phyloP scores from a whole-genome alignment of 2,329 filamentous ascomycete species.

The Cordyceps tenuipes region DNA sequence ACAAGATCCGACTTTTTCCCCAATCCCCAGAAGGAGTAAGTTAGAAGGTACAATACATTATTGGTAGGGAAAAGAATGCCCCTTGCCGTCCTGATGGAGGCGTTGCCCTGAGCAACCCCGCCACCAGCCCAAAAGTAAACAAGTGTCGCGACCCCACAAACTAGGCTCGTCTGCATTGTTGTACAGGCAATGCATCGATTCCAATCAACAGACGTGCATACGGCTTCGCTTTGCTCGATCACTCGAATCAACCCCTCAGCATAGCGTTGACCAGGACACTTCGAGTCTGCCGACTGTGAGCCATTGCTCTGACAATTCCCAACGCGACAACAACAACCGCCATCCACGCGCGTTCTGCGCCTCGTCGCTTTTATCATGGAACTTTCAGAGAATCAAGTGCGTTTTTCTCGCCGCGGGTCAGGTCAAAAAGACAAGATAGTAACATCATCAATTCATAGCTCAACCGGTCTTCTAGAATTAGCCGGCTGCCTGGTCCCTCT shows the following conservation, averaged over 20 bases:
- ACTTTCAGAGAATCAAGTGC: constrained; percentile 9
- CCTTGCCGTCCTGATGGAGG: no score
- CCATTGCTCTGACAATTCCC: not conserved
- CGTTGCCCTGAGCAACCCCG: constrained; percentile 8
- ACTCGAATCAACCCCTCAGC: not conserved
- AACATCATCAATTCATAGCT: not conserved
- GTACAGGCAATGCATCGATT: not conserved
- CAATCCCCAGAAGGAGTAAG: no score
- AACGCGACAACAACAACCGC: not conserved
- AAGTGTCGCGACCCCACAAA: no score
- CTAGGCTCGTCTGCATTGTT: not conserved
- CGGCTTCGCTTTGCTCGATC: not conserved
- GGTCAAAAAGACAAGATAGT: not conserved
- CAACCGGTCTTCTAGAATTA: constrained; percentile 8
- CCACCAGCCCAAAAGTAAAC: constrained; percentile 9
- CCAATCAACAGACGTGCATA: not conserved
- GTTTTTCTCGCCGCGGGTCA: not conserved
- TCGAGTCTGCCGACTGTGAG: not conserved
- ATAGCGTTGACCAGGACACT: not conserved
- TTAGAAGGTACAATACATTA: no score
- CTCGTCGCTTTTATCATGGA: constrained; percentile 3
- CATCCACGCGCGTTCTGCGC: not conserved
- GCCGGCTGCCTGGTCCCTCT: constrained; percentile 11
- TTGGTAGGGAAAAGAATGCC: no score
- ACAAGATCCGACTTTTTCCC: no score